These are phyloP conservation scores for Aegilops umbellulata DNA, from an alignment of 176 grass and related monocot species.

Conservation along the genomic window DNA sequence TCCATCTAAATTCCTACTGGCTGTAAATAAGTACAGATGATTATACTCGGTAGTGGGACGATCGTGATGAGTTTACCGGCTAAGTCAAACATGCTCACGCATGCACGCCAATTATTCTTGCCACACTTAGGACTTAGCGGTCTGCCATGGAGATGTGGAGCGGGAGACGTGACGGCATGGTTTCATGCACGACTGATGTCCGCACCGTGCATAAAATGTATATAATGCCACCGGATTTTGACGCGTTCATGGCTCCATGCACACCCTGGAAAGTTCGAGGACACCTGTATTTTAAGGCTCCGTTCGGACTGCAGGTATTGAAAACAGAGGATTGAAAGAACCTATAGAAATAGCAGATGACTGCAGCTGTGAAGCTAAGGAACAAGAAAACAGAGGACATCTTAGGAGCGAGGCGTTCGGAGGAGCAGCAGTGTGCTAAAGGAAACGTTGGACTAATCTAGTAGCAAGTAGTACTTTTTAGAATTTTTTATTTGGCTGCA, in stretches of 20 bases:
- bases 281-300: neutral
- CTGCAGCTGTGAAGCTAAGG: too few species aligned
- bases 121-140: neutral
- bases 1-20: too few species aligned
- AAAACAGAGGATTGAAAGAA: too few species aligned
- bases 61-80: neutral
- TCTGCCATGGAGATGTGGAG: neutral
- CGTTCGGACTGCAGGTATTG: too few species aligned
- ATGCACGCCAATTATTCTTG: neutral
- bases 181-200: constrained; percentile 10
- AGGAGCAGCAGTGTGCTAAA: too few species aligned
- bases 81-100: neutral
- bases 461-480: too few species aligned
- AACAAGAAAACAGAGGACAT: too few species aligned
- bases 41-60: neutral
- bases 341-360: too few species aligned
- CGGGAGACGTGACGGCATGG: neutral
- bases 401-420: too few species aligned
- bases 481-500: too few species aligned
- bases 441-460: too few species aligned
- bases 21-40: neutral
- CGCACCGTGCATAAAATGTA: neutral
- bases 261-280: neutral
- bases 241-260: neutral
- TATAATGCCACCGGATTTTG: neutral